Base-by-base conservation (phyloP, 345 rosid genomes). In the Hibiscus trionum region DNA sequence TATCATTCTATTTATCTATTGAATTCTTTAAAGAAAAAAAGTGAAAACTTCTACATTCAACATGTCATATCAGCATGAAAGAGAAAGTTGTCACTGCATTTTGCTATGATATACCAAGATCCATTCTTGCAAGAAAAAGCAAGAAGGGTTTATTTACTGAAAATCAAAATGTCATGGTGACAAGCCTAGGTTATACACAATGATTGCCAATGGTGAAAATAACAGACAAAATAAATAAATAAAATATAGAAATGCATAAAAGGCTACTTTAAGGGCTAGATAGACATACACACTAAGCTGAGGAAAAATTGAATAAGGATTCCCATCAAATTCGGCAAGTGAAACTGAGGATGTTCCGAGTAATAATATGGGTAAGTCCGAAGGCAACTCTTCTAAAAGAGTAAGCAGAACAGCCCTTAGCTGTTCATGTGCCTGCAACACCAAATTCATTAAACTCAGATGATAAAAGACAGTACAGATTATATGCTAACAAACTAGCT, bases 361-460 rank as follows among this genome's bases (percentile, higher is more conserved):
- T 61, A 95, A 86, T 74, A 93, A 76, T 76, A 95, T 84, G 27
- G 99, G 96, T 42, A 88, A 74, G 77, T 93, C 87, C 42, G 99
- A 93, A 1, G 97, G 97, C 81, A 93, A 73, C 83, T 93, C 98
- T 82, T 95, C 99, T 81, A 93, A 82, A 71, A 95, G 84, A 63
- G 99, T 89, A 79, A 86, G 84, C 52, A 95, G 85, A 75, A 95
- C 94, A 75, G 94, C 98, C 82, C 90, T 88, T 26, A 95, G 94
- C 79, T 95, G 99, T 61, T 95, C 97, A 73, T 90, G 91, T 33
- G 97, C 97, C 98, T 95, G 91, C 84, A 86, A 77, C 46, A 72
- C 77, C 77, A 82, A 78, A 65, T 37, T 21, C 52, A 52, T 65
- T 24, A 75, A 29, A 70, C 75, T 74, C 61, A 53, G 58, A 64